Evolutionary conservation across 768 basidiomycete species (phyloP).

Genomic region (Trametes meyenii): DNA sequence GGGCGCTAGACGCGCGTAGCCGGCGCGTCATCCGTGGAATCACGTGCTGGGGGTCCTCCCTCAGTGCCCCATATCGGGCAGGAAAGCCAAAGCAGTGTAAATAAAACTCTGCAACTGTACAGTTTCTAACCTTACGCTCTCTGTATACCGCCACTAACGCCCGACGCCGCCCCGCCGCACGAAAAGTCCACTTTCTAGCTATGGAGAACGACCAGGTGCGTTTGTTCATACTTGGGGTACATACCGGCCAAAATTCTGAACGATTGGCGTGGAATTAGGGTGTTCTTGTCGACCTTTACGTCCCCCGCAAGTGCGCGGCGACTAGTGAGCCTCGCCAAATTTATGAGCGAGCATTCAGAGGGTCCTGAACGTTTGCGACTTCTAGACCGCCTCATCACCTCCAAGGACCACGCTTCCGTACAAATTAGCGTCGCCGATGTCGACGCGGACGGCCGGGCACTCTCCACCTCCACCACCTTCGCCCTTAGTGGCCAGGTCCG

Average conservation of each 20-base stretch:
- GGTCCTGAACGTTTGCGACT: conserved; percentile 5
- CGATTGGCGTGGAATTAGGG: conserved; percentile 54
- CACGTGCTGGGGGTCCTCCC: conserved; percentile 19
- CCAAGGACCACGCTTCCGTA: conserved; percentile 99
- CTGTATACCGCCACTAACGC: conserved; percentile 24
- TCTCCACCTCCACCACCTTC: conserved; percentile 83
- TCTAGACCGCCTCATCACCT: conserved; percentile 94
- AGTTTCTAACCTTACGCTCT: conserved; percentile 35
- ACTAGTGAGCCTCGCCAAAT: conserved; percentile 68
- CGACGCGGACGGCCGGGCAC: conserved; percentile 82
- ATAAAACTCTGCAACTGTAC: conserved; percentile 32
- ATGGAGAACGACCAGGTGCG: conserved; percentile 94
- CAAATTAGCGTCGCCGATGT: conserved; percentile 96
- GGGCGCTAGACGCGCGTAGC: conserved; percentile 14
- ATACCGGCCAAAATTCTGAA: conserved; percentile 11
- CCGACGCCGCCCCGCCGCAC: conserved; percentile 24
- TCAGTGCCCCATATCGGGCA: conserved; percentile 9
- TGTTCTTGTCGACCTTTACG: conserved; percentile 99
- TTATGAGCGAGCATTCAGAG: not conserved
- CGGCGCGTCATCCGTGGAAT: conserved; percentile 23
- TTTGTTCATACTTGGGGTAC: not conserved
- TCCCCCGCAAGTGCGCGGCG: conserved; percentile 98
- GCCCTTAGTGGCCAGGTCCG: conserved; percentile 94
- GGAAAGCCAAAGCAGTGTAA: conserved; percentile 25
- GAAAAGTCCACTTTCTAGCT: conserved; percentile 35